These are phyloP conservation scores for Aspergillus novofumigatus DNA, from an alignment of 2,329 filamentous ascomycete genomes.

Conservation along the genomic window DNA sequence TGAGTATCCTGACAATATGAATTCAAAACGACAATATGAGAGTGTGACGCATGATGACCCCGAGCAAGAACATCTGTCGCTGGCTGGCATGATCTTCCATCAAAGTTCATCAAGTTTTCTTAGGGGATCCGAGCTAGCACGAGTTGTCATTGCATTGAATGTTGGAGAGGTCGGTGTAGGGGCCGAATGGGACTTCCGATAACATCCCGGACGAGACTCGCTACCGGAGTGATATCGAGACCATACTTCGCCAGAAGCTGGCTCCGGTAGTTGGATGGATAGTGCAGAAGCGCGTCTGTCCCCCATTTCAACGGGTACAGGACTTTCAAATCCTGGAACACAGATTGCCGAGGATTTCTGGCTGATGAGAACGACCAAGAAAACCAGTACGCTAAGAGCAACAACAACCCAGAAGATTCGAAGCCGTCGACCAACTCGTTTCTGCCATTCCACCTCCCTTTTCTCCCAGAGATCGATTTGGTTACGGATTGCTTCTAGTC, in stretches of 20 bases:
- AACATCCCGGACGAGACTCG: neutral
- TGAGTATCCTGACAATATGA: constrained; percentile 24
- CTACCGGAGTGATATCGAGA: neutral
- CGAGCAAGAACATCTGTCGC: constrained; percentile 3
- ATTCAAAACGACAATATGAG: constrained; percentile 1
- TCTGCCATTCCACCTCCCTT: constrained; percentile 41
- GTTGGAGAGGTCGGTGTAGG: neutral
- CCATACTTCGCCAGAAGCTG: neutral
- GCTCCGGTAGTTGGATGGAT: neutral
- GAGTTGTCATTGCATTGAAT: constrained; percentile 1
- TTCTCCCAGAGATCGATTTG: constrained; percentile 42
- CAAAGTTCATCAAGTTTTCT: constrained; percentile 29
- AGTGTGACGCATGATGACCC: neutral
- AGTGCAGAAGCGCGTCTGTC: neutral
- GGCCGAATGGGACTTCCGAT: constrained; percentile 1
- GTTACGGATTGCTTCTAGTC: constrained; percentile 36
- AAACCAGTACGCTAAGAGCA: constrained; percentile 21
- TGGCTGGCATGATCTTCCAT: constrained; percentile 3
- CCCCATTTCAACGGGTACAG: constrained; percentile 6
- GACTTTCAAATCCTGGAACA: neutral
- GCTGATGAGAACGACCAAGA: constrained; percentile 27
- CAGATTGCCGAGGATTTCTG: constrained; percentile 20
- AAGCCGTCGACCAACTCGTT: constrained; percentile 33
- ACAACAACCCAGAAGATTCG: constrained; percentile 37
- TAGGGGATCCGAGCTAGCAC: constrained; percentile 22